Evolutionary conservation across 2,329 filamentous ascomycete species (phyloP), one percentile per base, ranked within the genome.

Genomic region (Lachnellula willkommii): DNA sequence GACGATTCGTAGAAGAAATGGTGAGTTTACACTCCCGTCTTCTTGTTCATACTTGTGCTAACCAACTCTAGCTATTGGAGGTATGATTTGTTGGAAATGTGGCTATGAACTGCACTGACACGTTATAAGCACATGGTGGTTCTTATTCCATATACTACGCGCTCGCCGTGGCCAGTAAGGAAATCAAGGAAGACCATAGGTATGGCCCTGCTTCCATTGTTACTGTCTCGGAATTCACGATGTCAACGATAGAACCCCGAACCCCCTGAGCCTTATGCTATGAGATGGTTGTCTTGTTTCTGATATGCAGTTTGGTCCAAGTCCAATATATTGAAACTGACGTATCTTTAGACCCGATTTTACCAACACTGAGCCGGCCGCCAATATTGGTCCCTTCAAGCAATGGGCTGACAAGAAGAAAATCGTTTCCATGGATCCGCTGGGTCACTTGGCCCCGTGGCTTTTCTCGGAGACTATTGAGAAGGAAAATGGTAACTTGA

Each of bases 121-220:
- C 81, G 22, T 46, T 83, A 47, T 83, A 87, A 66, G 86, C 83
- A 56, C 86, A 89, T 64, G 93, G 94, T 61, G 93, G 94, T 55
- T 96, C 91, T 4, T 97, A 99, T 72, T 91, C 90, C 59, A 93
- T 96, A 62, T 97, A 97, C 75, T 91, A 95, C 69, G 93, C 93
- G 22, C 80, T 97, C 28, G 93, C 93, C 12, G 85, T 97, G 62
- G 93, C 93, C 22, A 94, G 90, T 70, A 92, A 93, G 66, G 88
- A 97, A 70, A 81, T 97, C 56, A 84, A 90, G 59, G 79, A 84
- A 42, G 87, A 95, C 64, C 92, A 96, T 73, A 88, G 73, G 80
- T 81, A 68, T 53, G 73, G 28, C 40, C 26, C 26, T 22, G 20
- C 9, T 32, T 32, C 28, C 28, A 32, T 32, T 32, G 3, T 32